Percentiles rank a stretch among this genome's conserved stretches.
Evolutionary conservation across 169 alveolate genomes (phyloP).

Genomic region (Plasmodium vinckei): DNA sequence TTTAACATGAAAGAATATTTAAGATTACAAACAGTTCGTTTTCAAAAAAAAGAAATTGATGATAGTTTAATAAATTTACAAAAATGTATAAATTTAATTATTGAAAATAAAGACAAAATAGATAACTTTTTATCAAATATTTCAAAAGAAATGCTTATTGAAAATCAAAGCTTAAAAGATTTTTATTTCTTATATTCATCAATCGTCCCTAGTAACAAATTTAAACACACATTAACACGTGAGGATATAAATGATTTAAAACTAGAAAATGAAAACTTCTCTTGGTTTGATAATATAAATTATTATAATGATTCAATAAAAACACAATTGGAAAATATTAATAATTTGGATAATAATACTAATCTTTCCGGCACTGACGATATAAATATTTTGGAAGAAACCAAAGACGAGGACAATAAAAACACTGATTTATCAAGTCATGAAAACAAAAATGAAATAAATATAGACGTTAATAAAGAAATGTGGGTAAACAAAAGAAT

Average conservation of each 20-base stretch:
- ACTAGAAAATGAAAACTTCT: conserved; percentile 24
- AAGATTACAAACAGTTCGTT: conserved; percentile 84
- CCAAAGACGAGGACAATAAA: background rate
- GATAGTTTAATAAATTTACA: conserved; percentile 64
- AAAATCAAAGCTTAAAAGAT: conserved; percentile 73
- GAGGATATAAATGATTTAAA: conserved; percentile 63
- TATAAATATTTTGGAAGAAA: background rate
- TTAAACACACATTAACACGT: conserved; percentile 6
- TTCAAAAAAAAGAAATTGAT: conserved; percentile 72
- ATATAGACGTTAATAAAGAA: conserved; percentile 7
- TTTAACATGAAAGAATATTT: conserved; percentile 83
- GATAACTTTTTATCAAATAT: conserved; percentile 55
- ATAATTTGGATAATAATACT: background rate
- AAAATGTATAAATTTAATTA: conserved; percentile 56
- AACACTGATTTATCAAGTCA: background rate
- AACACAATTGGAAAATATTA: background rate
- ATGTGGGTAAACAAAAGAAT: background rate
- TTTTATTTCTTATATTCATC: conserved; percentile 67
- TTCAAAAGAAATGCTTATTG: conserved; percentile 48
- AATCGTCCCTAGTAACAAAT: conserved; percentile 47
- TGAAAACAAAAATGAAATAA: background rate
- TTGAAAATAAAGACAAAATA: conserved; percentile 60
- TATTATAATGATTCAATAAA: background rate
- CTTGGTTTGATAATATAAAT: conserved; percentile 38
- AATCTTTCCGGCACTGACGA: background rate